Evolutionary conservation across 768 basidiomycete genomes (phyloP).

Genomic region (Xerocomellus chrysenteron): DNA sequence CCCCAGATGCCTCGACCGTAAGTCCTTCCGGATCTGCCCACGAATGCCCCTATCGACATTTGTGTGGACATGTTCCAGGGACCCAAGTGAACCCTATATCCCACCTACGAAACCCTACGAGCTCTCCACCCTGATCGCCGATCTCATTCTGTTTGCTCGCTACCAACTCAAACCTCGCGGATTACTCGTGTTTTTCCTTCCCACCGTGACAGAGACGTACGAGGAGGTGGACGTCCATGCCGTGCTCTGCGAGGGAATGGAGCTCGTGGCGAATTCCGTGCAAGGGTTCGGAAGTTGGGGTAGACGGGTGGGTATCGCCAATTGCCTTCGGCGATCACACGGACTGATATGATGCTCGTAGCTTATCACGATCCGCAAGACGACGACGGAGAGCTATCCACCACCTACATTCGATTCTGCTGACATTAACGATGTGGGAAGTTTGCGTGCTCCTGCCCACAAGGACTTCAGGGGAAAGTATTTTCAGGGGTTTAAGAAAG

Average conservation of each 20-base stretch:
- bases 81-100: constrained; percentile 67
- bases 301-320: constrained; percentile 60
- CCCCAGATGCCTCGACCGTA: constrained; percentile 44
- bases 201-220: constrained; percentile 90
- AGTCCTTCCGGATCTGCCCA: constrained; percentile 21
- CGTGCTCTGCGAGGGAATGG: constrained; percentile 85
- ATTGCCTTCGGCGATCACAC: not conserved
- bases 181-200: constrained; percentile 92
- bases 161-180: constrained; percentile 84
- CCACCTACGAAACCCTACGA: constrained; percentile 94
- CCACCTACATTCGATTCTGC: constrained; percentile 54
- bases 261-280: constrained; percentile 80
- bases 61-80: constrained; percentile 3
- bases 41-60: not conserved
- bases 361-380: constrained; percentile 91
- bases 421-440: constrained; percentile 6
- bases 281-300: constrained; percentile 98
- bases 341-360: constrained; percentile 31
- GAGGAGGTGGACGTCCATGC: constrained; percentile 79
- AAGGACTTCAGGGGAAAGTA: constrained; percentile 87
- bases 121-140: constrained; percentile 74
- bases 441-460: constrained; percentile 74
- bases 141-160: constrained; percentile 79
- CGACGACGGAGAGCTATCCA: constrained; percentile 40
- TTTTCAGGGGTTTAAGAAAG: constrained; percentile 74